Conservation (phyloP, 129 eudicot species). For the Kitagawia praeruptora region DNA sequence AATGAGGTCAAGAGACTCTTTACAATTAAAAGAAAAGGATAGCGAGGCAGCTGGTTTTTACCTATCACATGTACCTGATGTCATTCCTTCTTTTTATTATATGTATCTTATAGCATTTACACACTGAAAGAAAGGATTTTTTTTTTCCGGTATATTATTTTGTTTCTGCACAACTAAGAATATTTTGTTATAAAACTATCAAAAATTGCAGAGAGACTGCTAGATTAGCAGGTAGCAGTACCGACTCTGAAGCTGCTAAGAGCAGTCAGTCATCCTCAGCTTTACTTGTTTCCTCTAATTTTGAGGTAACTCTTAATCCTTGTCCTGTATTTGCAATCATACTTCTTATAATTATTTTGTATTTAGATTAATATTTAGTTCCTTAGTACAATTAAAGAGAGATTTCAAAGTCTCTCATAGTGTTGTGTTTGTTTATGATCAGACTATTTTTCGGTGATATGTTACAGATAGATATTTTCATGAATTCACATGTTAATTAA, state of each 20-base stretch:
- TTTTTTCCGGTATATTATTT: not conserved
- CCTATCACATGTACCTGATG: not conserved
- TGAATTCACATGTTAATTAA: not conserved
- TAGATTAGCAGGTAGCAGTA: conserved; percentile 32
- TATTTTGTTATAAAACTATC: not conserved
- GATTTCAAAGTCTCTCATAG: not conserved
- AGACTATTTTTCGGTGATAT: not conserved
- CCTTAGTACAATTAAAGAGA: not conserved
- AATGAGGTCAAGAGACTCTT: not conserved
- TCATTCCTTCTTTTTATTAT: not conserved
- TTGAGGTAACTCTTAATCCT: conserved; percentile 49
- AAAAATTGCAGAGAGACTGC: conserved; percentile 54
- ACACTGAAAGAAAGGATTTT: not conserved
- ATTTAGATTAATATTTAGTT: not conserved
- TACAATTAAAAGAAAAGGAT: not conserved
- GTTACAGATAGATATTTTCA: not conserved
- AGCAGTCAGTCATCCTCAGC: conserved; percentile 47
- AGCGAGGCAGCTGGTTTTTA: not conserved
- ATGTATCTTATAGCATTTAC: not conserved
- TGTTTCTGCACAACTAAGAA: not conserved
- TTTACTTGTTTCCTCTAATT: conserved; percentile 81
- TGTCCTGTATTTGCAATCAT: not conserved
- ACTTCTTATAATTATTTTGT: not conserved
- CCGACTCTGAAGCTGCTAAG: conserved; percentile 62
- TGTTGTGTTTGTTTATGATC: not conserved